Base-by-base conservation (phyloP, 2,329 filamentous ascomycete genomes). In the Myriangium duriaei region DNA sequence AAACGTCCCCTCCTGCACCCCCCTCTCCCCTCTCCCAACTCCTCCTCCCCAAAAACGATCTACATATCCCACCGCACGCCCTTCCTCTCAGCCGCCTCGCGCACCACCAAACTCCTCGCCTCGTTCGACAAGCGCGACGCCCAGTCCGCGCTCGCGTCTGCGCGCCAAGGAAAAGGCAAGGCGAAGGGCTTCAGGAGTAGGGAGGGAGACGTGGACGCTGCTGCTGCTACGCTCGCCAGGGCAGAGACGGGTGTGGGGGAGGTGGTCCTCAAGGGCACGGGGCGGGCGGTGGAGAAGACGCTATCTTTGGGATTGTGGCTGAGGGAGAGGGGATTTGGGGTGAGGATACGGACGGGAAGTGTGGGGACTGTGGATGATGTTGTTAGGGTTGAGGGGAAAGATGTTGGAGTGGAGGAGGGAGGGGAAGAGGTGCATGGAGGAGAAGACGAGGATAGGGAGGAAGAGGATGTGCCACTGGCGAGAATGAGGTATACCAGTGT, bases 361-460 rank as follows among this genome's bases (percentile, higher is more conserved):
- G 63, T 80, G 11, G 65, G 65, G n/a, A 71, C 75, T 2, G 65
- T 84, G 31, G 80, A 86, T 51, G 79, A 84, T 54, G 60, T 84
- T 18, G 60, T 75, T 28, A 47, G 51, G 32, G 35, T 41, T 28
- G 49, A 48, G 28, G n/a, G n/a, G n/a, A 45, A 36, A 11, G 21
- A 12, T 12, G n/a, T n/a, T n/a, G 7, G 21, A 34, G 13, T 16
- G 30, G 40, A 41, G 15, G 42, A 44, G 46, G 47, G 51, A 45
- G 45, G 33, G 34, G 44, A 39, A 46, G 34, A 45, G 16, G 30
- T 50, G 36, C 29, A 50, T 19, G 37, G 34, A 30, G 46, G 42
- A 16, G 42, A 17, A 5, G 32, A 41, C 16, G 38, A 34, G n/a
- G 38, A 42, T 24, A 40, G 45, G 17, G 40, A 39, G 13, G 34